Base-by-base conservation (phyloP, 148 eudicot genomes). In the Rhododendron ovatum region DNA sequence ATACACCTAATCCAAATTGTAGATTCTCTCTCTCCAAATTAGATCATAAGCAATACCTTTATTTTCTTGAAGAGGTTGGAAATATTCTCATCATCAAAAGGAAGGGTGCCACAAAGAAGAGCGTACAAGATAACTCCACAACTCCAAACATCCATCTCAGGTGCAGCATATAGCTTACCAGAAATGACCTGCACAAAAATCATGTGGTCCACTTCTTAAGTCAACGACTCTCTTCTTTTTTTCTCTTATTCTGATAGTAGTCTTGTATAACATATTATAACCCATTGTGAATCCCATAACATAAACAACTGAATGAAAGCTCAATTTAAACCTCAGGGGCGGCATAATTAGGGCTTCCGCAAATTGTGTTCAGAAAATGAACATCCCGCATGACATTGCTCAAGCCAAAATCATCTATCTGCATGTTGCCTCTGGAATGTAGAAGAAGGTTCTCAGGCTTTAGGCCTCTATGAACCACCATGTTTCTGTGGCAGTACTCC, bases 281-380 rank as follows among this genome's bases (percentile, higher is more conserved):
- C 24, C 22, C 13, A 33, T 75, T 80, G 28, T 30, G 30, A 26
- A 59, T 63, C 78, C 24, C 3, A 50, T 20, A 47, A 84, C 26
- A 83, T 11, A 53, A n/a, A 26, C 17, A 67, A n/a, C 30, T 47
- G 5, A 59, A 28, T 71, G 85, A 33, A 45, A 53, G 59, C 47
- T n/a, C 28, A 41, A 24, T n/a, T 73, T 11, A 78, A 82, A 89
- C 91, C 91, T 90, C 91, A 3, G 91, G 90, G 59, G 91, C 89
- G 33, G 91, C 91, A 82, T 90, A 90, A 73, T 90, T 90, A 15
- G 90, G 91, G 82, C 91, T 90, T 84, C 91, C 90, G 55, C 90
- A 90, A 74, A 88, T 86, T 76, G 91, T 90, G 78, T 88, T 90
- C 33, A 90, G 87, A 88, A 90, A 90, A 88, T 90, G 91, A 3